phyloP scores from a whole-genome alignment of 495 filamentous ascomycete genomes.

The Acidomyces sp. region DNA sequence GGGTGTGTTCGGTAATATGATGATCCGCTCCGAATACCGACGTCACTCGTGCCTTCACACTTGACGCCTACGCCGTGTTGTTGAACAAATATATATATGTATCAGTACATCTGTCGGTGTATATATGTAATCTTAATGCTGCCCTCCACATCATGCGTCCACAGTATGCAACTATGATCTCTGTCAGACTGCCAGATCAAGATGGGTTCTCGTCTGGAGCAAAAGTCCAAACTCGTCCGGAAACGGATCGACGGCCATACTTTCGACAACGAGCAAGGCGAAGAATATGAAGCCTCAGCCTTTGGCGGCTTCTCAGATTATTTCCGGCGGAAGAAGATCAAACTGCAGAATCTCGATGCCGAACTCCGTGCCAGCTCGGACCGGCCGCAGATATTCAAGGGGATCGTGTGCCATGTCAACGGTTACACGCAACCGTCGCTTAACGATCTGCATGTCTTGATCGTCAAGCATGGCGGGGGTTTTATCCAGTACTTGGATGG shows the following conservation, averaged over 20 bases:
- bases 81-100: too few relatives aligned
- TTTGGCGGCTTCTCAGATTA: constrained; percentile 88
- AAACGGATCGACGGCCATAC: constrained; percentile 70
- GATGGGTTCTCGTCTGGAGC: constrained; percentile 72
- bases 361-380: constrained; percentile 59
- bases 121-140: too few relatives aligned
- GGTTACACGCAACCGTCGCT: constrained; percentile 83
- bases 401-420: constrained; percentile 77
- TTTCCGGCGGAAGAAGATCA: constrained; percentile 85
- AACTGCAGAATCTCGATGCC: constrained; percentile 83
- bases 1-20: too few relatives aligned
- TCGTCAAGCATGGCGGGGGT: constrained; percentile 81
- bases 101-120: too few relatives aligned
- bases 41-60: too few relatives aligned
- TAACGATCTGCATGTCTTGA: constrained; percentile 70
- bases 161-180: background rate
- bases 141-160: background rate
- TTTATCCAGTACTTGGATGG: constrained; percentile 92
- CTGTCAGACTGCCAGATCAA: constrained; percentile 18
- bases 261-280: constrained; percentile 61
- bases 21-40: too few relatives aligned
- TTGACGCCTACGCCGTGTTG: too few relatives aligned
- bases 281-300: constrained; percentile 76
- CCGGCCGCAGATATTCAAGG: constrained; percentile 75
- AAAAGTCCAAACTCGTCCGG: constrained; percentile 60